Evolutionary conservation across 2,329 filamentous ascomycete species (phyloP), one percentile per base, ranked within the genome.

Genomic region (Beauveria pseudobassiana): DNA sequence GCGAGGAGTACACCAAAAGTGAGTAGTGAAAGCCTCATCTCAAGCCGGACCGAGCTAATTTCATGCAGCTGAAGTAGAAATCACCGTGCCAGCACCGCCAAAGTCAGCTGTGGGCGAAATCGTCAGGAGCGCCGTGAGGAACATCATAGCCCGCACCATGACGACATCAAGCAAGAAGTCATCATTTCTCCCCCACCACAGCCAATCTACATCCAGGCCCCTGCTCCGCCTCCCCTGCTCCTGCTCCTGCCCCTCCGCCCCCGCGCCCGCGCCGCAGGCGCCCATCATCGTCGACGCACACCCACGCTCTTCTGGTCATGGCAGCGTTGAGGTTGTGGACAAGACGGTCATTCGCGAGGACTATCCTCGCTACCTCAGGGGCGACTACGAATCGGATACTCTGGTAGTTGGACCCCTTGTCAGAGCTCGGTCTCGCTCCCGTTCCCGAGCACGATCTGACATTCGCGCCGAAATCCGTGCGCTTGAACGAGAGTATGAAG

Each of bases 1-100:
- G 91, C 73, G 89, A 92, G 69, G 86, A 88, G 38, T 92, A 91
- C 75, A 87, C 82, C 70, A 82, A 83, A 70, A 79, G 82, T 84
- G 68, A 69, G 78, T 58, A 12, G 2, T 18, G 2, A 18, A 22
- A 2, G 14, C 18, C 22, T 30, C 20, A 7, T 52, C 18, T 38
- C n/a, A 10, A 22, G 2, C 16, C 26, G 45, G 26, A 62, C 20
- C 3, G 6, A 8, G 20, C 59, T 62, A 53, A 62, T 22, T 7
- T 20, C 4, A 28, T 20, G 24, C 61, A 79, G 77, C 74, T 40
- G 79, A 82, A 61, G 67, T 74, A 48, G 79, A 82, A 67, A 67
- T 82, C 34, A 65, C 73, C 46, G 75, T 76, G 24, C 60, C 60
- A 20, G 74, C 77, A 57, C 45, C 57, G 20, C 50, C 59, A 34